A percentile compares a stretch with the other conserved stretches of the same genome.
Conservation (phyloP, 2,329 filamentous ascomycete species). For the Paraconiothyrium brasiliense region DNA sequence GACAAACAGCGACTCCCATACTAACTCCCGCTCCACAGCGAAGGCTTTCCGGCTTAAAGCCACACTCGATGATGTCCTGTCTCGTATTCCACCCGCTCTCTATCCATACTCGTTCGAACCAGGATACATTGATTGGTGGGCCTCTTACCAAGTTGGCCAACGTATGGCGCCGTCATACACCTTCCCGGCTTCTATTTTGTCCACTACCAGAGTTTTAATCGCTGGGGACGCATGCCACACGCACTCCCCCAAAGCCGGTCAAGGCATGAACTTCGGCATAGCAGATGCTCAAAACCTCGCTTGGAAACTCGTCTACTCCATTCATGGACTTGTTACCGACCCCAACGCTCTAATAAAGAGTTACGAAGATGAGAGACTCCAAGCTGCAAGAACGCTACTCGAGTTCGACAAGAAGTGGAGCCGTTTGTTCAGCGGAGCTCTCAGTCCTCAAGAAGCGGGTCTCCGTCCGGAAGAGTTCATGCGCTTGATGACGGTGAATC, state of each 20-base stretch:
- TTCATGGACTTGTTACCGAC: neutral
- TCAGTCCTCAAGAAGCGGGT: neutral
- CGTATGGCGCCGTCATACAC: neutral
- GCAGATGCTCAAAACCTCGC: neutral
- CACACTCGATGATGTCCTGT: neutral
- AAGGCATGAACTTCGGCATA: neutral
- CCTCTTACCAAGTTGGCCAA: conserved; percentile 1
- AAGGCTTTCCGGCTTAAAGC: neutral
- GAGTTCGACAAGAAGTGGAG: conserved; percentile 2
- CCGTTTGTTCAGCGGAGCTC: neutral
- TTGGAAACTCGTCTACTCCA: neutral
- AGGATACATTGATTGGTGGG: neutral
- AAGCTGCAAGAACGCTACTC: neutral
- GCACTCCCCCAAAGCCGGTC: neutral
- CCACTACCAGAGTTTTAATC: neutral
- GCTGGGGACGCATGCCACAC: neutral
- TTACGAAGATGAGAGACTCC: neutral
- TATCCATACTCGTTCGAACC: neutral
- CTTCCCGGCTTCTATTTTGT: neutral
- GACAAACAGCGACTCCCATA: neutral
- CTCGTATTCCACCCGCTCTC: neutral
- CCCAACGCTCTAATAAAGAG: neutral
- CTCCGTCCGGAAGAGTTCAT: neutral
- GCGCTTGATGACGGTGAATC: neutral
- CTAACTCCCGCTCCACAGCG: neutral